A percentile compares a stretch with the other conserved stretches of the same genome.
These are phyloP conservation scores for Phytophthora podocarpi DNA, from an alignment of 352 stramenopile genomes.

Conservation along the genomic window DNA sequence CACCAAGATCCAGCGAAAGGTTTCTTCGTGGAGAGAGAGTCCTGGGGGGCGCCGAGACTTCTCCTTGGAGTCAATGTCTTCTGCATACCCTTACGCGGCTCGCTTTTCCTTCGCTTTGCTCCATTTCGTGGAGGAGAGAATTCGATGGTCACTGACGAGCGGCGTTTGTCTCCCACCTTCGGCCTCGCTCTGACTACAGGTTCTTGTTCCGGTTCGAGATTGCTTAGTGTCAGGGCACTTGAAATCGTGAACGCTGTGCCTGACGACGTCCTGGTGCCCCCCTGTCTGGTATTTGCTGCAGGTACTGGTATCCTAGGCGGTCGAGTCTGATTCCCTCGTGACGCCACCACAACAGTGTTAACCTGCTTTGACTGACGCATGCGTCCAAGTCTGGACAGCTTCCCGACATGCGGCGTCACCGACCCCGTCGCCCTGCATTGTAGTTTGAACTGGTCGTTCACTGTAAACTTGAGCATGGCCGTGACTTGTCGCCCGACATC, in stretches of 20 bases:
- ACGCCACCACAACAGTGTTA: constrained; percentile 6
- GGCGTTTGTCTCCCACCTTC: constrained; percentile 38
- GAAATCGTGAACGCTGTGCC: constrained; percentile 8
- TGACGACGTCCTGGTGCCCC: background rate
- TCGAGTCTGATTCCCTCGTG: constrained; percentile 2
- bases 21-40: constrained; percentile 20
- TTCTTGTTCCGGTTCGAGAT: constrained; percentile 23
- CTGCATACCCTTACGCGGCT: background rate
- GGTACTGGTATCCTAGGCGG: constrained; percentile 8
- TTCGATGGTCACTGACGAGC: constrained; percentile 42
- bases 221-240: constrained; percentile 1
- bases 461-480: constrained; percentile 59
- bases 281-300: background rate
- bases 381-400: constrained; percentile 32
- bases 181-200: constrained; percentile 9
- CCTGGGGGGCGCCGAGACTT: background rate
- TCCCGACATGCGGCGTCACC: constrained; percentile 28
- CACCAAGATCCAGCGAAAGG: constrained; percentile 64
- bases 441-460: constrained; percentile 66
- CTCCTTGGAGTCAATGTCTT: constrained; percentile 16
- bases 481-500: constrained; percentile 51
- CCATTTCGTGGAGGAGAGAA: constrained; percentile 46
- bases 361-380: background rate
- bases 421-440: constrained; percentile 51
- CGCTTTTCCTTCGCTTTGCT: constrained; percentile 36